These are phyloP conservation scores for Aspergillus intermedius DNA, from an alignment of 2,329 filamentous ascomycete genomes.

Conservation along the genomic window DNA sequence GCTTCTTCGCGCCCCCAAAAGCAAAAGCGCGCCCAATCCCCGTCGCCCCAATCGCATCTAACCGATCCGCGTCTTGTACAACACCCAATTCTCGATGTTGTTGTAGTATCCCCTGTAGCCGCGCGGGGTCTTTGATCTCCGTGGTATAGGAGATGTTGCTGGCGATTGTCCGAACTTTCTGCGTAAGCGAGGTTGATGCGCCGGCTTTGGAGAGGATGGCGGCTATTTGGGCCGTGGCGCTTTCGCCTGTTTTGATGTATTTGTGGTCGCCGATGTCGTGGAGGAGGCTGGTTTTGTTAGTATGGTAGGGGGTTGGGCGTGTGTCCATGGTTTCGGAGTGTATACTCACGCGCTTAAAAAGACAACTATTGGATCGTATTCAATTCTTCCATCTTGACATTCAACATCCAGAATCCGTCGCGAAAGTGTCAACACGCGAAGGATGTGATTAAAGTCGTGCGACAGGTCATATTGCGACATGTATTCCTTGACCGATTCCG, in stretches of 20 bases:
- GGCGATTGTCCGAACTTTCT: conserved; percentile 48
- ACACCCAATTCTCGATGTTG: conserved; percentile 65
- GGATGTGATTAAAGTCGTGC: neutral
- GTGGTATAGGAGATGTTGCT: conserved; percentile 70
- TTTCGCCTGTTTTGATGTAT: conserved; percentile 47
- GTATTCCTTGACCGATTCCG: neutral
- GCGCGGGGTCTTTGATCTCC: conserved; percentile 59
- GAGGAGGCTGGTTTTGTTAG: conserved; percentile 44
- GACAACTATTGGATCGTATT: neutral
- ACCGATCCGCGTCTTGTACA: conserved; percentile 84
- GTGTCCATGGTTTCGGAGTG: too few species aligned
- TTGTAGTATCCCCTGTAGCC: conserved; percentile 56
- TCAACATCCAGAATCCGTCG: neutral
- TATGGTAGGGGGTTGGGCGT: neutral
- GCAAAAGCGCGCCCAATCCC: conserved; percentile 74
- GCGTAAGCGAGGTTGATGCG: conserved; percentile 10
- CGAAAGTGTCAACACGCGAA: neutral
- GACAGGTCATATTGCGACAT: neutral
- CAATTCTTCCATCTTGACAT: neutral
- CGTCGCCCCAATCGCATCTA: conserved; percentile 86
- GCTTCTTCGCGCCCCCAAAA: conserved; percentile 57
- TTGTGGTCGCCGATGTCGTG: conserved; percentile 88
- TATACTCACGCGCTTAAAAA: neutral
- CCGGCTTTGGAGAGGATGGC: conserved; percentile 21
- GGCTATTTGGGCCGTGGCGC: conserved; percentile 6